These are phyloP conservation scores for Tricholoma terreum DNA, from an alignment of 768 basidiomycete species.

Conservation along the genomic window DNA sequence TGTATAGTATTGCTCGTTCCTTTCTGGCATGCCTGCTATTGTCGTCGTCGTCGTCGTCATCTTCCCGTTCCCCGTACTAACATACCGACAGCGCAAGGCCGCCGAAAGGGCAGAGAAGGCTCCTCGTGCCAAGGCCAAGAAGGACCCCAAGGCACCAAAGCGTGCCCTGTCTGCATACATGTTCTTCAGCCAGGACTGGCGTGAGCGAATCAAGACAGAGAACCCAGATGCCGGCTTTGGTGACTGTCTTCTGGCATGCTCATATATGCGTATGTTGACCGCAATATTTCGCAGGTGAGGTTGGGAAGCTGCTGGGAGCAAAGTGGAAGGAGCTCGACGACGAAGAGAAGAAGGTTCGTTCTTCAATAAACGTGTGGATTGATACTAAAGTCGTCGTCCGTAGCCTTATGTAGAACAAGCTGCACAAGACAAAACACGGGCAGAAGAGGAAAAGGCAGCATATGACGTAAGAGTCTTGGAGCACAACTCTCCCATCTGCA, in stretches of 20 bases:
- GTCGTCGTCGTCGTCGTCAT: background rate
- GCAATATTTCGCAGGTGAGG: conserved; percentile 56
- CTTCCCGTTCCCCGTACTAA: background rate
- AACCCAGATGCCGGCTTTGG: conserved; percentile 95
- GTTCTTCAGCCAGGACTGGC: conserved; percentile 98
- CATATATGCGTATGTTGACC: conserved; percentile 7
- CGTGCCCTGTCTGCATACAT: conserved; percentile 95
- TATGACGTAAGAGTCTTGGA: conserved; percentile 38
- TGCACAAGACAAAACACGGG: conserved; percentile 80
- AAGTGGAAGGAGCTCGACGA: conserved; percentile 97
- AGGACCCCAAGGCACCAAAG: conserved; percentile 86
- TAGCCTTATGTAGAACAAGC: conserved; percentile 91
- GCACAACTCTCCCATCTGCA: conserved; percentile 1
- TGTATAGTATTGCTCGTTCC: background rate
- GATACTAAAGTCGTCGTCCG: conserved; percentile 11
- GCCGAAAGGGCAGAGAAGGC: conserved; percentile 69
- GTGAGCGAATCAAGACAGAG: conserved; percentile 92
- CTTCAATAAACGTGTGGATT: background rate
- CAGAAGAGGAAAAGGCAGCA: conserved; percentile 72
- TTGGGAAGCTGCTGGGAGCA: conserved; percentile 91
- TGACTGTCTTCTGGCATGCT: conserved; percentile 31
- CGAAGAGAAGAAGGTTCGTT: conserved; percentile 80
- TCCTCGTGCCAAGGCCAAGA: conserved; percentile 53
- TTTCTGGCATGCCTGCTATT: background rate
- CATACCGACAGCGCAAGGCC: conserved; percentile 59